A percentile compares a stretch with the other conserved stretches of the same genome.
Evolutionary conservation across 73 alveolate species (phyloP).

Genomic region (Stentor roeselii): DNA sequence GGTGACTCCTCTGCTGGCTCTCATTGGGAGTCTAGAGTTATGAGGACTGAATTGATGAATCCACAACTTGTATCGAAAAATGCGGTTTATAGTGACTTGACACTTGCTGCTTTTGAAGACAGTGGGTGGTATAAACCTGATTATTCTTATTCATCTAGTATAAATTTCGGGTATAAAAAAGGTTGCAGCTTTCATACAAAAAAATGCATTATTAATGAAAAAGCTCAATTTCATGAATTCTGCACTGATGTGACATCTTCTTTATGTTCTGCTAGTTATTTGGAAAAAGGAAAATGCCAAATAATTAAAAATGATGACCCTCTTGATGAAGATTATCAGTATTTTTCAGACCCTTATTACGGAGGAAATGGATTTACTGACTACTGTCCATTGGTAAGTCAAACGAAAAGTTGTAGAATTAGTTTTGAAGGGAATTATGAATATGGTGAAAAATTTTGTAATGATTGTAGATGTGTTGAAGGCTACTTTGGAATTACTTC

Average conservation of each 20-base stretch:
- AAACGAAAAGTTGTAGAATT: neutral
- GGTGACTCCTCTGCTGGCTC: neutral
- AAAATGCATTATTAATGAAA: neutral
- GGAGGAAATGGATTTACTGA: neutral
- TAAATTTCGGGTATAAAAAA: neutral
- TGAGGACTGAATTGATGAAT: neutral
- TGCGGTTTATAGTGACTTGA: neutral
- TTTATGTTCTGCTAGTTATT: neutral
- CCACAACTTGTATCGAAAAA: neutral
- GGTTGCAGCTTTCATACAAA: neutral
- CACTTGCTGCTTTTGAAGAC: conserved; percentile 17
- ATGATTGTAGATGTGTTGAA: neutral
- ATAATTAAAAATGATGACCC: neutral
- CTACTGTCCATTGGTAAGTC: neutral
- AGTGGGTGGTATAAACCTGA: neutral
- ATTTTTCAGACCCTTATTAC: neutral
- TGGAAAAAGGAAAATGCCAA: conserved; percentile 9
- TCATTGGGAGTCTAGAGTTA: conserved; percentile 3
- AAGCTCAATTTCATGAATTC: neutral
- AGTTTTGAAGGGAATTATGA: neutral
- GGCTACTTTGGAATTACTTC: neutral
- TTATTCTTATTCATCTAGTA: neutral
- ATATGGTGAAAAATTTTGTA: neutral
- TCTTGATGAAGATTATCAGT: neutral
- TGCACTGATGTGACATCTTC: neutral